Evolutionary conservation across 1,284 basidiomycete species (phyloP), one percentile per base, ranked within the genome.

Genomic region (Tilletia walkeri): DNA sequence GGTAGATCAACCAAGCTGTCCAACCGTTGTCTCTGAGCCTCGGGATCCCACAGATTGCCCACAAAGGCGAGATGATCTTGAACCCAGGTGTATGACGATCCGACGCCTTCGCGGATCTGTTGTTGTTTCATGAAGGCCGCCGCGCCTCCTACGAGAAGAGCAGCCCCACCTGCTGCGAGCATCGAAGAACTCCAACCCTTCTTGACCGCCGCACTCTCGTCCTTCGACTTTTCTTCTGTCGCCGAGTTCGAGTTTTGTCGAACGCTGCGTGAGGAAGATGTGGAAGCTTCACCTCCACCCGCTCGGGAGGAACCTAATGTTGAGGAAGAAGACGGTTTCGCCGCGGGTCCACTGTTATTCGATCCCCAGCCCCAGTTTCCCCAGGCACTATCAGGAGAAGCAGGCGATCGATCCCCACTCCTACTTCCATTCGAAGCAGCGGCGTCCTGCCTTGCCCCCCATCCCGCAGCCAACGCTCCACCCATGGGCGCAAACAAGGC

Each of bases 31-130:
- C 87, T 86, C 81, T 94, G 85, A 1, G 86, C 87, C 38, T 87
- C 86, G 73, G 90, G 88, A 77, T 95, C 91, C 94, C 94, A 97
- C 12, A 97, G 85, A 74, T 88, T 92, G 50, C 90, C 89, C 16
- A 96, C 90, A 83, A 93, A 98, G 78, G 90, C 91, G 88, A 96
- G 89, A 84, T 98, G 95, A 74, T 95, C 94, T 24, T 88, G 89
- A 3, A 90, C 89, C 89, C 90, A 95, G 24, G 73, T 70, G 56
- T 79, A 82, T 7, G 79, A 74, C 7, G 75, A 76, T 48, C 76
- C 72, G 63, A 78, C 63, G 16, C 87, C 86, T 78, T 91, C 91
- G 2, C 91, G 75, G 89, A 39, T 87, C 86, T 63, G 59, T 18
- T 63, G 59, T 10, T 63, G 59, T 20, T 63, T 63, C 59, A 63